These are phyloP conservation scores for Ogataea ganodermae DNA, from an alignment of 805 yeast genomes.

Conservation along the genomic window DNA sequence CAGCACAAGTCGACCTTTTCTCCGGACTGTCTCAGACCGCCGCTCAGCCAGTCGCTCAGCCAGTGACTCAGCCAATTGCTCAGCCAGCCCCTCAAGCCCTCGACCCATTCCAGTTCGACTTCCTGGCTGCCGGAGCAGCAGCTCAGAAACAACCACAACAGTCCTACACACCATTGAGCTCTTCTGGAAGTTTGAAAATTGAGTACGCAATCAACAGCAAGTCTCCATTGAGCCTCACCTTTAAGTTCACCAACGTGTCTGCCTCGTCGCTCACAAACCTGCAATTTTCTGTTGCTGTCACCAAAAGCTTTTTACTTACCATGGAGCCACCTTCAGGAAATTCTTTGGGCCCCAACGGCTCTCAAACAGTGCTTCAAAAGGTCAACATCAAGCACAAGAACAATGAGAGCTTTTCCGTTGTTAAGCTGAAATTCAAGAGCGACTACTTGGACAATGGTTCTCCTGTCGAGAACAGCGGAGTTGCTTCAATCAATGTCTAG, in stretches of 20 bases:
- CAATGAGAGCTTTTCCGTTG: slow-evolving; percentile 14
- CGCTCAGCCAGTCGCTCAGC: neutral
- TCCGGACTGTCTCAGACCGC: slow-evolving; percentile 20
- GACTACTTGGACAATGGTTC: slow-evolving; percentile 53
- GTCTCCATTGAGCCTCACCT: slow-evolving; percentile 21
- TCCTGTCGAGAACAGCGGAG: slow-evolving; percentile 58
- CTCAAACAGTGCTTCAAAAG: slow-evolving; percentile 30
- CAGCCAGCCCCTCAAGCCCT: slow-evolving; percentile 13
- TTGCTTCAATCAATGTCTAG: slow-evolving; percentile 33
- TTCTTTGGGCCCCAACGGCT: slow-evolving; percentile 16
- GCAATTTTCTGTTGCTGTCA: slow-evolving; percentile 38
- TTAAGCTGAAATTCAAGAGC: slow-evolving; percentile 78
- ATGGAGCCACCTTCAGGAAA: slow-evolving; percentile 32
- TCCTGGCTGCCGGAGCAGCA: slow-evolving; percentile 21
- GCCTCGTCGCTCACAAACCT: slow-evolving; percentile 54
- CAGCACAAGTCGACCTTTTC: slow-evolving; percentile 16
- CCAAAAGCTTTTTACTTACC: slow-evolving; percentile 33
- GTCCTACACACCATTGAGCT: slow-evolving; percentile 10
- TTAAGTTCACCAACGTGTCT: slow-evolving; percentile 30
- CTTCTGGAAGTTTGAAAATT: slow-evolving; percentile 27
- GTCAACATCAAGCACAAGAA: slow-evolving; percentile 25
- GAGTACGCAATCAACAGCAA: slow-evolving; percentile 25
- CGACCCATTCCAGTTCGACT: slow-evolving; percentile 40
- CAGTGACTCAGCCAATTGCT: too few relatives aligned
- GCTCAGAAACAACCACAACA: slow-evolving; percentile 4